A percentile compares a stretch with the other conserved stretches of the same genome.
These are phyloP conservation scores for Pilaira anomala DNA, from an alignment of 192 early-diverging fungal genomes.

Conservation along the genomic window DNA sequence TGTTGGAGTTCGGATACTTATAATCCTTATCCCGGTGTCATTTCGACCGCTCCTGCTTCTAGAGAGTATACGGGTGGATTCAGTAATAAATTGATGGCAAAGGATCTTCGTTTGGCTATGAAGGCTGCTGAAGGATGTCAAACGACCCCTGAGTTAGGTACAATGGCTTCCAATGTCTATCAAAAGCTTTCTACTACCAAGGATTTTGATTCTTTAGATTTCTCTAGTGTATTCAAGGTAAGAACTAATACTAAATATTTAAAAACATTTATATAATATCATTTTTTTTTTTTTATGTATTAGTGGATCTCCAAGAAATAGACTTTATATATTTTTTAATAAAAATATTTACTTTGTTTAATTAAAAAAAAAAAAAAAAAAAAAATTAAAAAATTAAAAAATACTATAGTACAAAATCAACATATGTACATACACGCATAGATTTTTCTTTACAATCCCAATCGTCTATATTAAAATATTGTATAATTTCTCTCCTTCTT, in stretches of 20 bases:
- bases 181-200: conserved; percentile 64
- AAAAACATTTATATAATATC: too few relatives aligned
- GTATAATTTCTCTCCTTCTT: background rate
- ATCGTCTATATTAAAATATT: background rate
- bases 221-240: conserved; percentile 70
- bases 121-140: conserved; percentile 70
- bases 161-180: conserved; percentile 79
- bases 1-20: conserved; percentile 94
- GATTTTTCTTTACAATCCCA: too few relatives aligned
- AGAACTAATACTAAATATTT: conserved; percentile 9
- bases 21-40: conserved; percentile 84
- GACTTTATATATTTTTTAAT: background rate
- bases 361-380: background rate
- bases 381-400: background rate
- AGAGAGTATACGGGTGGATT: conserved; percentile 89
- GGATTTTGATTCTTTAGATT: conserved; percentile 76
- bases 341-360: background rate
- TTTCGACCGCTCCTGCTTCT: conserved; percentile 73
- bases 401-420: background rate
- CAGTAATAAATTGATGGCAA: conserved; percentile 83
- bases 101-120: conserved; percentile 89
- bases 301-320: background rate
- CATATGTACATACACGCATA: too few relatives aligned
- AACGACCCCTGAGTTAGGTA: conserved; percentile 65
- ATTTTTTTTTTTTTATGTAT: too few relatives aligned